phyloP scores from a whole-genome alignment of 805 yeast genomes.

The Candida boleticola region DNA sequence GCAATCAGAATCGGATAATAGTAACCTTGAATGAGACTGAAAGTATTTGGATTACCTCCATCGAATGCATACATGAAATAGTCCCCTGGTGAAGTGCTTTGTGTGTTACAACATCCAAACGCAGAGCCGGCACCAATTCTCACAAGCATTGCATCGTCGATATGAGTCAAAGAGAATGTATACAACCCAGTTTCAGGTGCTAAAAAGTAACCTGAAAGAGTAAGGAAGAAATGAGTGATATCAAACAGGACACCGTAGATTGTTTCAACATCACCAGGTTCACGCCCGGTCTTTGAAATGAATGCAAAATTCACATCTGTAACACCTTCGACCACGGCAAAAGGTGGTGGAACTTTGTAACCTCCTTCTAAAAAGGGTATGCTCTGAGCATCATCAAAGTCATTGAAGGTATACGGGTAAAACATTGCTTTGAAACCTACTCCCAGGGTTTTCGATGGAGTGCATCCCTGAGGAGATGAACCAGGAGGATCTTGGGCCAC shows the following conservation, averaged over 20 bases:
- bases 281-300: no score
- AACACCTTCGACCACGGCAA: no score
- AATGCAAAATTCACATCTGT: no score
- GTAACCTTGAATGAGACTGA: not conserved
- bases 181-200: slow-evolving; percentile 25
- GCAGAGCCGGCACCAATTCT: slow-evolving; percentile 24
- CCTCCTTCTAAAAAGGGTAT: not conserved
- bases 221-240: slow-evolving; percentile 12
- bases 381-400: not conserved
- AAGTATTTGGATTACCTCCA: not conserved
- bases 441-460: not conserved
- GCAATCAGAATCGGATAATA: no score
- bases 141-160: slow-evolving; percentile 31
- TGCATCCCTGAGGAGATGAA: no score
- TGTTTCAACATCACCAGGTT: no score
- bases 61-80: not conserved
- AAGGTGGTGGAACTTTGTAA: no score
- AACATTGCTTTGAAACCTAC: not conserved
- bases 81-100: no score
- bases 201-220: slow-evolving; percentile 15
- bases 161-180: slow-evolving; percentile 13
- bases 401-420: not conserved
- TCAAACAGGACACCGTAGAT: no score
- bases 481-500: no score
- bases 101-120: slow-evolving; percentile 37